Conservation (phyloP, 2,329 filamentous ascomycete genomes). For the Trichoderma arundinaceum region DNA sequence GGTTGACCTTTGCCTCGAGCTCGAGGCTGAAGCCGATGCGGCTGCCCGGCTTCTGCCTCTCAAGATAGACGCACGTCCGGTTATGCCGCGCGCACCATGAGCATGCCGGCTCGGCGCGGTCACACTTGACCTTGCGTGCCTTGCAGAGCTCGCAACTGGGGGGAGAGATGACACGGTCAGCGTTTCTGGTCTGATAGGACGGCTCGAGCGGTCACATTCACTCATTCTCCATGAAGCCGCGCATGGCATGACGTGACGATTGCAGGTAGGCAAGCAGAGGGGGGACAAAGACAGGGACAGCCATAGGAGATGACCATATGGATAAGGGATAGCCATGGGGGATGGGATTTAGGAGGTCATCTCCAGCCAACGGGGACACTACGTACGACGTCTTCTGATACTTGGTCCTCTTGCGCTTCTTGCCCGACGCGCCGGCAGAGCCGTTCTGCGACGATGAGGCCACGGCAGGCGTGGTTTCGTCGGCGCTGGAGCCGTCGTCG, state of each 20-base stretch:
- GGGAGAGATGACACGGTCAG: slow-evolving; percentile 8
- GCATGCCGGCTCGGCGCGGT: slow-evolving; percentile 65
- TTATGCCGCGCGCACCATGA: slow-evolving; percentile 74
- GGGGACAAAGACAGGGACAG: background rate
- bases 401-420: slow-evolving; percentile 50
- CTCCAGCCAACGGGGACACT: background rate
- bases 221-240: background rate
- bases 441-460: slow-evolving; percentile 37
- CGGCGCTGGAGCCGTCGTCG: slow-evolving; percentile 48
- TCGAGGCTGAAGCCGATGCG: slow-evolving; percentile 67
- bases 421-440: slow-evolving; percentile 38
- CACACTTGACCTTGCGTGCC: slow-evolving; percentile 54
- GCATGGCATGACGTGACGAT: background rate
- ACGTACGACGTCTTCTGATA: slow-evolving; percentile 53
- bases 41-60: slow-evolving; percentile 71
- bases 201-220: slow-evolving; percentile 8
- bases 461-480: slow-evolving; percentile 39
- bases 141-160: slow-evolving; percentile 54
- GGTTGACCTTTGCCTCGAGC: slow-evolving; percentile 61
- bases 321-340: too few relatives aligned
- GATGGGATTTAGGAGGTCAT: background rate
- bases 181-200: background rate
- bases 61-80: slow-evolving; percentile 70
- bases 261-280: background rate
- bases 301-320: too few relatives aligned